phyloP scores from a whole-genome alignment of 257 asterid species.

The Coffea canephora region DNA sequence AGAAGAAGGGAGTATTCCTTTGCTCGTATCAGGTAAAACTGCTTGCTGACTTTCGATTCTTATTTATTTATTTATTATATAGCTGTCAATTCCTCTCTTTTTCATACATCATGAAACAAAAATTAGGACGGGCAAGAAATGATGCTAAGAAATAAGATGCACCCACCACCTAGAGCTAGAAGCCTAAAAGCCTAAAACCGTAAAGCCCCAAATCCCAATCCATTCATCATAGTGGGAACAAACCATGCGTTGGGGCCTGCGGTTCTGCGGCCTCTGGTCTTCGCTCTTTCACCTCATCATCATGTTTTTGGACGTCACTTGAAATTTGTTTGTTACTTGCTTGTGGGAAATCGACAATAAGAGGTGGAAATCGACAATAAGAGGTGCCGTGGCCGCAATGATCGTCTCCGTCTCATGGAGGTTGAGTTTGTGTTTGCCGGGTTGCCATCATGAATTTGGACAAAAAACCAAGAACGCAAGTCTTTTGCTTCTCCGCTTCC shows the following conservation, averaged over 20 bases:
- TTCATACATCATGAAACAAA: neutral
- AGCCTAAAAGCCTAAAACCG: no score
- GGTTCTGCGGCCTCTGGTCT: neutral
- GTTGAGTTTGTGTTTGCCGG: neutral
- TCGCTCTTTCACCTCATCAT: no score
- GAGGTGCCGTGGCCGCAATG: neutral
- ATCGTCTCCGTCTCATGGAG: no score
- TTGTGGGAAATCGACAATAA: no score
- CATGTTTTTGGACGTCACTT: neutral
- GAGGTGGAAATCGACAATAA: neutral
- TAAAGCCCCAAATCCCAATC: neutral
- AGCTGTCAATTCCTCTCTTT: neutral
- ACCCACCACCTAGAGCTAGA: no score
- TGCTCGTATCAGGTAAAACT: neutral
- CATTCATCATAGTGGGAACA: neutral
- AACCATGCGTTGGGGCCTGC: neutral
- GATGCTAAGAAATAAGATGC: no score
- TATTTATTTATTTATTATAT: no score
- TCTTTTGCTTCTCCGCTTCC: no score
- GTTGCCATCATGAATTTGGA: neutral
- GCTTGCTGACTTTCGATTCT: neutral
- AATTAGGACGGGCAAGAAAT: neutral
- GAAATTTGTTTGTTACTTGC: neutral
- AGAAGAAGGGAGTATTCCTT: neutral
- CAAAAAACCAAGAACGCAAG: no score